Evolutionary conservation across 305 asterid species (phyloP).

Genomic region (Coffea humblotiana): DNA sequence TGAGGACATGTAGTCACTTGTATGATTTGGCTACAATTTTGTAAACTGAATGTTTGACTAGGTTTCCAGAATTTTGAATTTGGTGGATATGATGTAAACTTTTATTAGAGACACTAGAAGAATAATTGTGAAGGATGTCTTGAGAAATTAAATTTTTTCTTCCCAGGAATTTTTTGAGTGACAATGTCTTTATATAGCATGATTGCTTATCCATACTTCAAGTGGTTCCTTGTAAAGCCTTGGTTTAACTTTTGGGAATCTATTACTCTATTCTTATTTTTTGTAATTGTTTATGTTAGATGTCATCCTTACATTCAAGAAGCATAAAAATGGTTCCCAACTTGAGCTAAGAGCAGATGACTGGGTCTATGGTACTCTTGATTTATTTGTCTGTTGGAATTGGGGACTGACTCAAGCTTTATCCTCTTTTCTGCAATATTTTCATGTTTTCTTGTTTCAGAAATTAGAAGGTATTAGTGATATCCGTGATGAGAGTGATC

Average conservation of each 20-base stretch:
- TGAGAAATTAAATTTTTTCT: not conserved
- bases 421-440: conserved; percentile 16
- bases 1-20: not conserved
- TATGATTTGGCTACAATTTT: not conserved
- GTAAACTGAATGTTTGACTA: not conserved
- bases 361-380: not conserved
- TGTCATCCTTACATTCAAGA: not conserved
- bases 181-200: not conserved
- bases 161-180: not conserved
- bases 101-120: not conserved
- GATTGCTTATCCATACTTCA: not conserved
- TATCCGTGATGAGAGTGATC: conserved; percentile 99
- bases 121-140: not conserved
- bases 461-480: conserved; percentile 95
- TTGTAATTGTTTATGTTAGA: not conserved
- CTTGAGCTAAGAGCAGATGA: not conserved
- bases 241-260: too few relatives aligned
- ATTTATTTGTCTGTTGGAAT: not conserved
- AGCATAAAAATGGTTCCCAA: not conserved
- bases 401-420: conserved; percentile 8
- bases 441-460: conserved; percentile 42
- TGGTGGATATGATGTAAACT: too few relatives aligned
- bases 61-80: not conserved
- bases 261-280: not conserved
- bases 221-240: not conserved